phyloP scores from a whole-genome alignment of 164 flowering plant genomes.

The Taxillus chinensis region DNA sequence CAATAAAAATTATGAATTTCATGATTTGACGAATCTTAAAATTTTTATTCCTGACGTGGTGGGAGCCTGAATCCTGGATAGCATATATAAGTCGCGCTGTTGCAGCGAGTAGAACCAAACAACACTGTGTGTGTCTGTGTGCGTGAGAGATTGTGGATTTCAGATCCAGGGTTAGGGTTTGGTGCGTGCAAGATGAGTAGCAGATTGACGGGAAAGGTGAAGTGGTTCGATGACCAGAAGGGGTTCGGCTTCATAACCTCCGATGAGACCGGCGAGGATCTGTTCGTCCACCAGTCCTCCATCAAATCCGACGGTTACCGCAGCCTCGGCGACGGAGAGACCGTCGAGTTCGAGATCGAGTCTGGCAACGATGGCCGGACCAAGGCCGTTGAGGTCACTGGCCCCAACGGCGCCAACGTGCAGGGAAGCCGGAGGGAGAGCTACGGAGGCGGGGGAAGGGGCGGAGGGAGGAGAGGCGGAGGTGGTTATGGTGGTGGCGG shows the following conservation, averaged over 20 bases:
- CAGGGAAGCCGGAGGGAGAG: conserved; percentile 37
- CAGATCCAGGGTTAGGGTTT: not conserved
- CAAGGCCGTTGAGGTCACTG: conserved; percentile 87
- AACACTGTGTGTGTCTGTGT: too few species aligned
- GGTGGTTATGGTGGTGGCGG: conserved; percentile 25
- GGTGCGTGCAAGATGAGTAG: not conserved
- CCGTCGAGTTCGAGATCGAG: conserved; percentile 64
- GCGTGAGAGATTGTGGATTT: too few species aligned
- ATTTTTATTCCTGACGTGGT: too few species aligned
- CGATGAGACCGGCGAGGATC: conserved; percentile 74
- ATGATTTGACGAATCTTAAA: too few species aligned
- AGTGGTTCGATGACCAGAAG: conserved; percentile 80
- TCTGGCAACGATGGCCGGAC: conserved; percentile 46
- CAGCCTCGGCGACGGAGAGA: conserved; percentile 63
- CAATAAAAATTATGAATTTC: too few species aligned
- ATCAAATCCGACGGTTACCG: conserved; percentile 77
- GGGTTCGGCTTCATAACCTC: conserved; percentile 93
- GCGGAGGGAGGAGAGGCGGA: conserved; percentile 11
- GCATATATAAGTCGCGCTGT: too few species aligned
- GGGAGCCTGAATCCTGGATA: too few species aligned
- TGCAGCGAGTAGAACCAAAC: too few species aligned
- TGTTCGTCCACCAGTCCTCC: conserved; percentile 89
- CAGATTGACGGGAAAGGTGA: conserved; percentile 50
- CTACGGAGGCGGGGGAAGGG: conserved; percentile 12
- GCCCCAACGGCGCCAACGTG: conserved; percentile 50